Evolutionary conservation across 176 grass and related monocot species (phyloP).

Genomic region (Saccharum officinarum): DNA sequence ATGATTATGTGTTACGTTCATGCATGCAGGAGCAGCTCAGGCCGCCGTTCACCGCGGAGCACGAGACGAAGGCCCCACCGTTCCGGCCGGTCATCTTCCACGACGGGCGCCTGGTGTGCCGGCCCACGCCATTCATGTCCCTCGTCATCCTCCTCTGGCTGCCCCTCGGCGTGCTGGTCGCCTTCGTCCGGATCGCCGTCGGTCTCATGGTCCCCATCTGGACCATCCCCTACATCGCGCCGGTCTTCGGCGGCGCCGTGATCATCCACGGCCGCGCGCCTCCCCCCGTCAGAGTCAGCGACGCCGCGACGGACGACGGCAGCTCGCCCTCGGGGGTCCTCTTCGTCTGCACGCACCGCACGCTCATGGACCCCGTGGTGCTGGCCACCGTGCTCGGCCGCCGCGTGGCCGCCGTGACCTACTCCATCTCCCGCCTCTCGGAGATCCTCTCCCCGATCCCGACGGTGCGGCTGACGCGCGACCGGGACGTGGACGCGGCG

Average conservation of each 20-base stretch:
- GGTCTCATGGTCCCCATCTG: slow-evolving; percentile 65
- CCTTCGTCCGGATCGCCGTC: slow-evolving; percentile 70
- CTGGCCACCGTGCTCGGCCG: slow-evolving; percentile 64
- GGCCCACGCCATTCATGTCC: slow-evolving; percentile 71
- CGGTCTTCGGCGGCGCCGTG: slow-evolving; percentile 66
- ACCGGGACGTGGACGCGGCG: slow-evolving; percentile 51
- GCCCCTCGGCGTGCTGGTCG: slow-evolving; percentile 56
- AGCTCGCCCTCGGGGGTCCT: slow-evolving; percentile 48
- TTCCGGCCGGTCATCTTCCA: slow-evolving; percentile 88
- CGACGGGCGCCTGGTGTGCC: slow-evolving; percentile 71
- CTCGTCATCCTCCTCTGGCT: slow-evolving; percentile 83
- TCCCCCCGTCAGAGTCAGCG: neutral
- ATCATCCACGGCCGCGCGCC: slow-evolving; percentile 51
- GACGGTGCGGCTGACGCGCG: slow-evolving; percentile 63
- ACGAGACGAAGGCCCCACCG: slow-evolving; percentile 17
- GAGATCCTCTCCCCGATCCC: slow-evolving; percentile 78
- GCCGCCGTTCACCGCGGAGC: slow-evolving; percentile 44
- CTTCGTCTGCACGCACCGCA: slow-evolving; percentile 95
- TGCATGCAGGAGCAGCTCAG: slow-evolving; percentile 53
- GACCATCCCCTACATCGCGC: slow-evolving; percentile 48
- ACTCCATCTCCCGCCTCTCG: slow-evolving; percentile 77
- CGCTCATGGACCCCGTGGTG: slow-evolving; percentile 74
- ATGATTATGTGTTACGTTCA: neutral
- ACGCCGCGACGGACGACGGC: neutral
- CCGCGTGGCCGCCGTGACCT: slow-evolving; percentile 66